Conservation (phyloP, 139 green algal genomes). For the Chlorella sp. region DNA sequence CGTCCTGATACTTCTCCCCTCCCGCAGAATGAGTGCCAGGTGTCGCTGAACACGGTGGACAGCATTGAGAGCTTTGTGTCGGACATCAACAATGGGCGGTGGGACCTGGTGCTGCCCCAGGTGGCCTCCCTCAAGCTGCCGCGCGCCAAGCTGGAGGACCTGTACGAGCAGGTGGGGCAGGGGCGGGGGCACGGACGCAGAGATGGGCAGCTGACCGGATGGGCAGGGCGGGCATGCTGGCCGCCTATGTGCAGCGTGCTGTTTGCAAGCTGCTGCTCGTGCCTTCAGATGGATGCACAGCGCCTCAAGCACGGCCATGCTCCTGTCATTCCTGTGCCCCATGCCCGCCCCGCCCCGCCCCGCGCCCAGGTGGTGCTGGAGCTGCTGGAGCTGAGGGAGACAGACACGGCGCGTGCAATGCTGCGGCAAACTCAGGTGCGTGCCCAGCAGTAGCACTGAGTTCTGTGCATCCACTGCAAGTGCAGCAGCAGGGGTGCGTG, state of each 20-base stretch:
- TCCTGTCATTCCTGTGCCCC: too few relatives aligned
- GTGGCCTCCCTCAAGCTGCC: slow-evolving; percentile 91
- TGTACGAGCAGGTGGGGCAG: slow-evolving; percentile 91
- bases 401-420: slow-evolving; percentile 92
- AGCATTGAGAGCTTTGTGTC: slow-evolving; percentile 90
- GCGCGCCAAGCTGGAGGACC: slow-evolving; percentile 85
- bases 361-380: slow-evolving; percentile 90
- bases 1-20: too few relatives aligned
- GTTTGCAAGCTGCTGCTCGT: too few relatives aligned
- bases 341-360: background rate
- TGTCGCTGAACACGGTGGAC: slow-evolving; percentile 96
- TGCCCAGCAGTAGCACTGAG: too few relatives aligned
- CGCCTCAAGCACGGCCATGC: too few relatives aligned
- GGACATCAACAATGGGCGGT: slow-evolving; percentile 91
- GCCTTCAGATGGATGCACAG: too few relatives aligned
- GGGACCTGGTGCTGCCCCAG: slow-evolving; percentile 91
- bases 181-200: background rate
- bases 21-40: slow-evolving; percentile 90
- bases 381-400: slow-evolving; percentile 95
- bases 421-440: slow-evolving; percentile 84
- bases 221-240: background rate
- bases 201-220: background rate
- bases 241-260: too few relatives aligned
- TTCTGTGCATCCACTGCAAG: too few relatives aligned
- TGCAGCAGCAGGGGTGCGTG: background rate